phyloP scores from a whole-genome alignment of 164 flowering plant genomes.

The Vitis cinerea region DNA sequence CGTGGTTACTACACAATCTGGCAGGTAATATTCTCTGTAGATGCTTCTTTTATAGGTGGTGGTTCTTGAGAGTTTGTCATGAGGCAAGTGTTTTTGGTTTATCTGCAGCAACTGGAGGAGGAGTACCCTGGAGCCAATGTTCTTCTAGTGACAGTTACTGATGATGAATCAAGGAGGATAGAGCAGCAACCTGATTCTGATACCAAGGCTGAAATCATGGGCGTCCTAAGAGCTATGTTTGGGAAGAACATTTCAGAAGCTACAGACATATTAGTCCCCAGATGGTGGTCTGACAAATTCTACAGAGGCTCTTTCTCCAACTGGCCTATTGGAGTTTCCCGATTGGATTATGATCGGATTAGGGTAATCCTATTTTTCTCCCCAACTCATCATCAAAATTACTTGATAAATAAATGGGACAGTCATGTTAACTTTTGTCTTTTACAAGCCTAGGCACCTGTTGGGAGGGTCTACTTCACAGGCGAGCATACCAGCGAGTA shows the following conservation, averaged over 20 bases:
- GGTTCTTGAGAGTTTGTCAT: constrained; percentile 8
- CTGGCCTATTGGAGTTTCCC: too few species aligned
- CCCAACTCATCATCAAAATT: too few species aligned
- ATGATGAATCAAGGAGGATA: constrained; percentile 87
- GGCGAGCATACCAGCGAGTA: constrained; percentile 92
- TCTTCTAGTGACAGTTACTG: constrained; percentile 86
- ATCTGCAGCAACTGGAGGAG: constrained; percentile 92
- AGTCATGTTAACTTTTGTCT: background rate
- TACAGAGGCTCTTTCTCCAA: constrained; percentile 51
- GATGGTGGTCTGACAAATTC: constrained; percentile 96
- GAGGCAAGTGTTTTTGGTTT: constrained; percentile 11
- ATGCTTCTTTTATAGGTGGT: background rate
- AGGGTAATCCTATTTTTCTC: too few species aligned
- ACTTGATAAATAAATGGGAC: too few species aligned
- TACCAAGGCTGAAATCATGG: constrained; percentile 80
- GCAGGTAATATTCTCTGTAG: constrained; percentile 63
- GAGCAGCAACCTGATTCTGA: constrained; percentile 73
- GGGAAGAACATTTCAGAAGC: constrained; percentile 78
- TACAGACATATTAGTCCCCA: constrained; percentile 73
- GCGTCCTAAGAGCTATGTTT: constrained; percentile 84
- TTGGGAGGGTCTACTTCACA: constrained; percentile 73
- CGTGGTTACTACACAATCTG: constrained; percentile 95
- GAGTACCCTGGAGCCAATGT: constrained; percentile 91
- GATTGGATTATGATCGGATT: constrained; percentile 30
- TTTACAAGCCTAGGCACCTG: constrained; percentile 60